These are phyloP conservation scores for Abortiporus biennis DNA, from an alignment of 1,284 basidiomycete genomes.

Conservation along the genomic window DNA sequence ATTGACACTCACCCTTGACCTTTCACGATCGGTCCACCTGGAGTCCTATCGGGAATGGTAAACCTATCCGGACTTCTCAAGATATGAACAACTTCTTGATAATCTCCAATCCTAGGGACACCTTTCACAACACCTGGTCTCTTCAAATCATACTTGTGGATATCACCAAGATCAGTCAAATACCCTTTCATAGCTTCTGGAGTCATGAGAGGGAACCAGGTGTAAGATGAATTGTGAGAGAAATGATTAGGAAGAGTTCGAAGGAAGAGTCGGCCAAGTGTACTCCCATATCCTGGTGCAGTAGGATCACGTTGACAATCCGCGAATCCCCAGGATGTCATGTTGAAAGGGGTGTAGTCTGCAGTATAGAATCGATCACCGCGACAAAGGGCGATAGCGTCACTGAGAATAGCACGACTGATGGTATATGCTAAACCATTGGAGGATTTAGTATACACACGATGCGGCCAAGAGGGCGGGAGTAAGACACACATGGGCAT, in stretches of 20 bases:
- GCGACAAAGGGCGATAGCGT: conserved; percentile 82
- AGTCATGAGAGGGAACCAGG: conserved; percentile 85
- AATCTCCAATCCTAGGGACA: conserved; percentile 33
- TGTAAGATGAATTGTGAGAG: conserved; percentile 66
- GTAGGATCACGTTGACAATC: conserved; percentile 69
- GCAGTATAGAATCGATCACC: conserved; percentile 81
- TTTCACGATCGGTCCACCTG: conserved; percentile 44
- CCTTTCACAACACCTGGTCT: conserved; percentile 33
- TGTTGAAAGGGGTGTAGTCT: conserved; percentile 75
- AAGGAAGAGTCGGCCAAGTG: conserved; percentile 66
- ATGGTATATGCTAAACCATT: conserved; percentile 64
- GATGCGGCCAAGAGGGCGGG: no score
- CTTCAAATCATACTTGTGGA: conserved; percentile 44
- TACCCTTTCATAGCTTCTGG: conserved; percentile 59
- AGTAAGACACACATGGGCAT: conserved; percentile 53
- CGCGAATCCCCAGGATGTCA: conserved; percentile 79
- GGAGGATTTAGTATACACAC: no score
- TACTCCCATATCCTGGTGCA: conserved; percentile 69
- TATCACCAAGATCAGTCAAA: conserved; percentile 48
- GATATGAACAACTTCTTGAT: conserved; percentile 47
- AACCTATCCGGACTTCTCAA: conserved; percentile 43
- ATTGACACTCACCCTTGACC: conserved; percentile 46
- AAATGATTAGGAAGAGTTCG: conserved; percentile 69
- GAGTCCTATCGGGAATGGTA: conserved; percentile 39
- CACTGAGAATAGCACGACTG: conserved; percentile 81